phyloP scores from a whole-genome alignment of 2,329 filamentous ascomycete species.

The Apiospora rasikravindrae region DNA sequence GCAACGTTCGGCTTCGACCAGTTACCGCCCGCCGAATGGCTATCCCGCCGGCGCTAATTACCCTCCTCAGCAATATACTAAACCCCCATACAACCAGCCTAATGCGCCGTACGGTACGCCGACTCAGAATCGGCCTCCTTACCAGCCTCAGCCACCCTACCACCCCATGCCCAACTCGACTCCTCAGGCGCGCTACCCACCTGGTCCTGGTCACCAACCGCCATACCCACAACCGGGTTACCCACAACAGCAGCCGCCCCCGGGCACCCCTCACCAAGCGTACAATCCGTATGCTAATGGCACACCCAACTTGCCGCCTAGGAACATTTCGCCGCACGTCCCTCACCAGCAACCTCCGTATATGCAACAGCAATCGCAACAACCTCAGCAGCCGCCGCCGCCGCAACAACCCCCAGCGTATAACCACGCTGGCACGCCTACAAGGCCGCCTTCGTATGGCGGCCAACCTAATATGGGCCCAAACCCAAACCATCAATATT shows the following conservation, averaged over 20 bases:
- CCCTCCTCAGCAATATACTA: constrained; percentile 8
- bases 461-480: constrained; percentile 34
- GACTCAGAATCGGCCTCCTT: constrained; percentile 49
- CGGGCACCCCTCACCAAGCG: constrained; percentile 31
- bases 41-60: constrained; percentile 41
- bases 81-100: constrained; percentile 46
- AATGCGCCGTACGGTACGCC: constrained; percentile 45
- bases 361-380: constrained; percentile 33
- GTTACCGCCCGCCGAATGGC: constrained; percentile 56
- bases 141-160: constrained; percentile 26
- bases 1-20: constrained; percentile 40
- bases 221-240: constrained; percentile 34
- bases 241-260: constrained; percentile 28
- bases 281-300: constrained; percentile 39
- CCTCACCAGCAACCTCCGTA: constrained; percentile 36
- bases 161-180: constrained; percentile 13
- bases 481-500: constrained; percentile 33
- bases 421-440: constrained; percentile 33
- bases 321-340: constrained; percentile 38
- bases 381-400: constrained; percentile 25
- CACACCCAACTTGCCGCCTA: constrained; percentile 31
- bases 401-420: constrained; percentile 37
- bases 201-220: constrained; percentile 29
- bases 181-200: constrained; percentile 40
- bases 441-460: constrained; percentile 35